A percentile compares a stretch with the other conserved stretches of the same genome.
Conservation (phyloP, 805 yeast species). For the Cyberlindnera nakhonratchasimensis region DNA sequence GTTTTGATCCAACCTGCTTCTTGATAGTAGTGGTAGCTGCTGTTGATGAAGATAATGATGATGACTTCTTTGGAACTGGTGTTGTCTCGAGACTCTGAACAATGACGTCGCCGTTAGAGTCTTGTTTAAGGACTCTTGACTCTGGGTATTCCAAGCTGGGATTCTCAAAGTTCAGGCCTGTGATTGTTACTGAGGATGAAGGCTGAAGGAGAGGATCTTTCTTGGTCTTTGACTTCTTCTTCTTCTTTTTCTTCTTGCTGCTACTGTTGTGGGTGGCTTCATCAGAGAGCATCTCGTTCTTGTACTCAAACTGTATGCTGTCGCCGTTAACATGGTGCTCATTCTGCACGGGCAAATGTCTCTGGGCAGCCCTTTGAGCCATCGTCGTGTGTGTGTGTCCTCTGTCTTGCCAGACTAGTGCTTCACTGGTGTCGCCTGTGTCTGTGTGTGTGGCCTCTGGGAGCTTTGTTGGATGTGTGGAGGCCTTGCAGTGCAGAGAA, state of each 20-base stretch:
- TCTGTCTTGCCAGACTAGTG: no score
- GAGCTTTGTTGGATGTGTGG: no score
- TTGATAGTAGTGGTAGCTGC: background rate
- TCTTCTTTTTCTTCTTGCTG: slow-evolving; percentile 30
- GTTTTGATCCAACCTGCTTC: slow-evolving; percentile 26
- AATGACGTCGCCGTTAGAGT: slow-evolving; percentile 71
- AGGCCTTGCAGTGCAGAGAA: no score
- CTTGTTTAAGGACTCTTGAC: slow-evolving; percentile 67
- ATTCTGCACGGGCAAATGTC: background rate
- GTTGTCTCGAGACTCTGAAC: slow-evolving; percentile 46
- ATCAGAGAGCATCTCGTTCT: background rate
- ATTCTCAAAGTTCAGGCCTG: slow-evolving; percentile 39
- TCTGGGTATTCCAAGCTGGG: slow-evolving; percentile 66
- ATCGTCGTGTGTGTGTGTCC: slow-evolving; percentile 2
- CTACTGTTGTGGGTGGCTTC: background rate
- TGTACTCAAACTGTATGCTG: slow-evolving; percentile 33
- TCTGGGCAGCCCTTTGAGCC: slow-evolving; percentile 6
- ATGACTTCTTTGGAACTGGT: slow-evolving; percentile 1
- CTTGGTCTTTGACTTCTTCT: slow-evolving; percentile 30
- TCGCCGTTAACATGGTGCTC: slow-evolving; percentile 28
- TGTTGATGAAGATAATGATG: no score
- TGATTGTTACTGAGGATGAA: slow-evolving; percentile 8
- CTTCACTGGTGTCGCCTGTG: no score
- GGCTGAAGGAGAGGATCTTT: background rate
- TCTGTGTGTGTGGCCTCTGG: no score